Evolutionary conservation across 257 asterid species (phyloP).

Genomic region (Solanum dulcamara): DNA sequence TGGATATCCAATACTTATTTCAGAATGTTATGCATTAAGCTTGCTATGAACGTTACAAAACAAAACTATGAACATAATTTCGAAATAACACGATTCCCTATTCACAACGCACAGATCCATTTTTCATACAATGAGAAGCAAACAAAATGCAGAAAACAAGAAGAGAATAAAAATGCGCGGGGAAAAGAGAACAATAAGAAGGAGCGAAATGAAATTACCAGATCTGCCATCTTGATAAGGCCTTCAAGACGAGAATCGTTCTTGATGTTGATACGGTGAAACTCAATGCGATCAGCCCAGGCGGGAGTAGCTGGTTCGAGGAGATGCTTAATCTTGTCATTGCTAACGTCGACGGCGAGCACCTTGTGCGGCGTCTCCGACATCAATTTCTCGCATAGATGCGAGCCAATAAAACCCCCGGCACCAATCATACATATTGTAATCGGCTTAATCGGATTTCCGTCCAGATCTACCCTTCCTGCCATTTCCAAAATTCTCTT

Average conservation of each 20-base stretch:
- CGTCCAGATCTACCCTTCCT: slow-evolving; percentile 87
- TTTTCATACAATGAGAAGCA: not conserved
- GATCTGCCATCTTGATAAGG: slow-evolving; percentile 94
- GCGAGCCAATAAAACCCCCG: slow-evolving; percentile 96
- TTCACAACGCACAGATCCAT: not conserved
- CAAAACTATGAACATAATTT: not conserved
- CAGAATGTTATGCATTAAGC: not conserved
- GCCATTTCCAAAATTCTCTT: slow-evolving; percentile 32
- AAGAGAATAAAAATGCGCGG: not conserved
- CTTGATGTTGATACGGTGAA: slow-evolving; percentile 87
- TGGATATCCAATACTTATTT: not conserved
- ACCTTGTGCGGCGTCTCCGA: slow-evolving; percentile 71
- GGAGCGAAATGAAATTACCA: slow-evolving; percentile 24
- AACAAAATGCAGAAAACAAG: not conserved
- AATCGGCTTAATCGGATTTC: slow-evolving; percentile 55
- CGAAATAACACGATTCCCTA: not conserved
- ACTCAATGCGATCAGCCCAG: slow-evolving; percentile 74
- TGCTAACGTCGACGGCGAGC: slow-evolving; percentile 76
- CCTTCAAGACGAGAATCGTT: slow-evolving; percentile 97
- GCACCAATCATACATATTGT: slow-evolving; percentile 96
- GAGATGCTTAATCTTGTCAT: slow-evolving; percentile 79
- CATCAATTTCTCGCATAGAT: slow-evolving; percentile 84
- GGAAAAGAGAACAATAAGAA: not conserved
- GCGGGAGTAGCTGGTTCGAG: slow-evolving; percentile 48
- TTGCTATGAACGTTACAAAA: not conserved